Evolutionary conservation across 148 eudicot genomes (phyloP), one percentile per base, ranked within the genome.

Genomic region (Camellia lanceoleosa): DNA sequence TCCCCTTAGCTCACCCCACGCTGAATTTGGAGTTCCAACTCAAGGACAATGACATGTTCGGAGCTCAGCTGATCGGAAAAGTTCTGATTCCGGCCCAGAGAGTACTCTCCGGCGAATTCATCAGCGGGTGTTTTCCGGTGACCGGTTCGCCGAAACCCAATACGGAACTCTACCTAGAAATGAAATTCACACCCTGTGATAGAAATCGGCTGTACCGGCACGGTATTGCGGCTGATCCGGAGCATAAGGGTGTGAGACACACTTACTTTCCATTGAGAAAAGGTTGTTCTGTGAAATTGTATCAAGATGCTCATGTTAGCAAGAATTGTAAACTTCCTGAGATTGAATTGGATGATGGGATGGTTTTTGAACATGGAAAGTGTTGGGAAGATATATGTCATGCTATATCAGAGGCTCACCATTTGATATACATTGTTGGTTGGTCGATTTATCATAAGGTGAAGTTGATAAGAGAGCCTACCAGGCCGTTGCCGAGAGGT

Each of bases 381-480:
- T 96, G 98, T 77, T 96, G 99, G 99, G 99, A 96, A 81, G 99
- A 96, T 85, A 84, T 96, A 6, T 96, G 99, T 20, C 82, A 90
- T 80, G 98, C 99, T 1, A 88, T 96, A 4, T 75, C 88, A 0
- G 97, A 93, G 81, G 99, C 99, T 19, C 99, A 96, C 58, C 99
- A 96, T 84, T 10, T 96, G 89, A 89, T 96, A 14, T 96, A 96
- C 74, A 44, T 96, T 47, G 97, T 90, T 8, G 99, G 99, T 38
- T 96, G 99, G 99, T 96, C 99, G 0, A 86, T 96, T 41, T 93
- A 86, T 68, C 89, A 92, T 77, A 93, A 96, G 82, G 78, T 96
- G 30, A 96, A 80, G 88, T 82, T 96, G 20, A 85, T 93, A 23
- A 87, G 99, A 80, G 99, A 96, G 83, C 95, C 97, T 3, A 93